Evolutionary conservation across 352 stramenopile species (phyloP), one percentile per base, ranked within the genome.

Genomic region (Phytophthora sansomeana): DNA sequence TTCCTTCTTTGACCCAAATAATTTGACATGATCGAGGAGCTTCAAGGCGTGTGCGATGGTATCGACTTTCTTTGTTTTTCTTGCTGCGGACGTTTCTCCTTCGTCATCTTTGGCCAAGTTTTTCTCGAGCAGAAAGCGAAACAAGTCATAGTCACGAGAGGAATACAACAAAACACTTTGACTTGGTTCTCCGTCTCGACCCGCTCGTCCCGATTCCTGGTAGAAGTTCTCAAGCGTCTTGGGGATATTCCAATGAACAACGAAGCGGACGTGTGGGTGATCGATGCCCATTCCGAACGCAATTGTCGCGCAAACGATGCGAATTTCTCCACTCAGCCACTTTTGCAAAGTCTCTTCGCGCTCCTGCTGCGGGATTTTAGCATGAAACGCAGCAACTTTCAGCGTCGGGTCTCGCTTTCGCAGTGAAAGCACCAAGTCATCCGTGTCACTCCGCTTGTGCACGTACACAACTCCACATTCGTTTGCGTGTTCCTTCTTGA

Each of bases 151-250:
- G 68, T 91, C 80, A 5, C 63, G 61, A 2, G 53, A 53, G 5
- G 76, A 78, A 69, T 96, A 98, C 16, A 97, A 77, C 24, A 98
- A 38, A 17, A 97, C 70, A 61, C 92, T 97, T 16, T 95, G 74
- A 62, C 85, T 89, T 0, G 91, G 78, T 6, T 89, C 39, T 16
- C 97, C 96, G 74, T 99, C 97, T 46, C 97, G 83, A 17, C 97
- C 97, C 14, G 94, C 97, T 41, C 97, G 81, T 0, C 97, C 97
- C 4, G 88, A 93, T 83, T 99, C 97, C 77, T 99, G 97, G 72
- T 98, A 99, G 66, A 99, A 98, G 10, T 91, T 96, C 69, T 99
- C 97, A 6, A 99, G 68, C 14, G 87, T 96, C 66, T 89, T 91
- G n/a, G 83, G 81, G 36, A 90, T 75, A 41, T 89, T 91, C 69